Percentiles rank a stretch among this genome's conserved stretches.
Conservation (phyloP, 2,329 filamentous ascomycete species). For the Stemphylium lycopersici region DNA sequence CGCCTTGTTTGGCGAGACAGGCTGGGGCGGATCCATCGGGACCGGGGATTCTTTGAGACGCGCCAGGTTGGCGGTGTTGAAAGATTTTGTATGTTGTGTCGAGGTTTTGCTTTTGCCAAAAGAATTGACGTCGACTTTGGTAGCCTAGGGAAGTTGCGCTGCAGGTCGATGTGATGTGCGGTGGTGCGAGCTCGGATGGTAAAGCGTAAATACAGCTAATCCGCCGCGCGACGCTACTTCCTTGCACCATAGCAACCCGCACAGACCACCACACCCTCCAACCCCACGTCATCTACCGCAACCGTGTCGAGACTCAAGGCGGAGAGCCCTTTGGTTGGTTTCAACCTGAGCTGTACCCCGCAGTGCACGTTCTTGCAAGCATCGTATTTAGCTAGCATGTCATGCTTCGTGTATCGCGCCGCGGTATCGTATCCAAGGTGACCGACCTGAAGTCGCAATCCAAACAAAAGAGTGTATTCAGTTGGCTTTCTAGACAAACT, state of each 20-base stretch:
- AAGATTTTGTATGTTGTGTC: slow-evolving; percentile 10
- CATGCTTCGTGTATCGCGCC: no score
- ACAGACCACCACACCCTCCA: slow-evolving; percentile 13
- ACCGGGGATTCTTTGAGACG: slow-evolving; percentile 46
- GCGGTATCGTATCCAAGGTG: no score
- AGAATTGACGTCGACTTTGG: slow-evolving; percentile 9
- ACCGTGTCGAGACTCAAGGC: no score
- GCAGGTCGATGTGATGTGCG: slow-evolving; percentile 15
- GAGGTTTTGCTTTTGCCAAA: slow-evolving; percentile 6
- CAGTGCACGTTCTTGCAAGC: no score
- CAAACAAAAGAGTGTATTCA: no score
- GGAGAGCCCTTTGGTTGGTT: no score
- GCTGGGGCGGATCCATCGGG: slow-evolving; percentile 47
- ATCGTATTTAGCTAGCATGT: no score
- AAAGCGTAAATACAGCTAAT: slow-evolving; percentile 34
- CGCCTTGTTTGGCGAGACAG: slow-evolving; percentile 53
- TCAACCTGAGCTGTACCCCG: no score
- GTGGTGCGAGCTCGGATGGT: slow-evolving; percentile 24
- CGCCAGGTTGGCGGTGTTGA: slow-evolving; percentile 45
- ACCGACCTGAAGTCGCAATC: no score
- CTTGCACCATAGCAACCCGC: slow-evolving; percentile 36
- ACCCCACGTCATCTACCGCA: slow-evolving; percentile 13
- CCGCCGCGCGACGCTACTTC: slow-evolving; percentile 24
- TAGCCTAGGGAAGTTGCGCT: slow-evolving; percentile 18
- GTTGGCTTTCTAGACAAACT: no score